Evolutionary conservation across 306 rosid species (phyloP).

Genomic region (Rosa persica): DNA sequence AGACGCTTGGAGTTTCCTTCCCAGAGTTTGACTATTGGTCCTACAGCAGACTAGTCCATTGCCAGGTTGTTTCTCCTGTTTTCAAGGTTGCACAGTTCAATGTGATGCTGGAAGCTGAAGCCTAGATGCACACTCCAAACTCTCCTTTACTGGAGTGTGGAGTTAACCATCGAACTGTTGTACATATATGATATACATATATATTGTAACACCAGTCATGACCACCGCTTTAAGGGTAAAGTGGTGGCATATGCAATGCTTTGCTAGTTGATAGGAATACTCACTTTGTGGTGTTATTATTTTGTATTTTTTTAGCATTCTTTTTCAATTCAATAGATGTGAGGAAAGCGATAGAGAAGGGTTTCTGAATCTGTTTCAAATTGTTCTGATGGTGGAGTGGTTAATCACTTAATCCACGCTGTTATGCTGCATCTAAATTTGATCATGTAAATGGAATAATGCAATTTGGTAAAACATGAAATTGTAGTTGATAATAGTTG

Average conservation of each 20-base stretch:
- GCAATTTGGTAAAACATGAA: slow-evolving; percentile 1
- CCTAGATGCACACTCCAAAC: slow-evolving; percentile 11
- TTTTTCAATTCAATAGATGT: background rate
- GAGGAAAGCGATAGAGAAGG: background rate
- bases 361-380: background rate
- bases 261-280: background rate
- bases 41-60: slow-evolving; percentile 21
- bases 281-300: background rate
- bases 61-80: background rate
- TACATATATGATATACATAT: slow-evolving; percentile 30
- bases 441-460: background rate
- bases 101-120: slow-evolving; percentile 16
- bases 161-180: slow-evolving; percentile 22
- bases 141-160: slow-evolving; percentile 16
- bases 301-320: background rate
- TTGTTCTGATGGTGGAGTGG: background rate
- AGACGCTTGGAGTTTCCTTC: slow-evolving; percentile 17
- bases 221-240: slow-evolving; percentile 20
- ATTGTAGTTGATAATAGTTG: background rate
- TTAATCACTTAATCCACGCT: background rate
- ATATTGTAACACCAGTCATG: slow-evolving; percentile 17
- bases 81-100: slow-evolving; percentile 37
- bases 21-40: slow-evolving; percentile 6
- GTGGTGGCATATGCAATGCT: slow-evolving; percentile 6
- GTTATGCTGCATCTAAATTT: background rate